A percentile compares a stretch with the other conserved stretches of the same genome.
phyloP scores from a whole-genome alignment of 305 asterid genomes.

The Fraxinus paxiana region DNA sequence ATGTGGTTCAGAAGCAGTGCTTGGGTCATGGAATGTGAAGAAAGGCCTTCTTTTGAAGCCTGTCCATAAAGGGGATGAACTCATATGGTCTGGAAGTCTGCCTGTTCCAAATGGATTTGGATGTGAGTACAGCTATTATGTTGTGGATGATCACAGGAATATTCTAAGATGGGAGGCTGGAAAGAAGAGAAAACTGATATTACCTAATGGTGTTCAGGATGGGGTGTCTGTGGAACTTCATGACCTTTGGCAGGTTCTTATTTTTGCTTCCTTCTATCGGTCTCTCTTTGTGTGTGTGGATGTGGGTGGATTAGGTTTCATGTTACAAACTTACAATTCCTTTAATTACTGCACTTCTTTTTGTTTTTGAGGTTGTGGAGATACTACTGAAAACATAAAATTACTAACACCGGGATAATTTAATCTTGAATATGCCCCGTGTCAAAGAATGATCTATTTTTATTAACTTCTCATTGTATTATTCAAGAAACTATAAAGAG shows the following conservation, averaged over 20 bases:
- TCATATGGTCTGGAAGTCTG: slow-evolving; percentile 73
- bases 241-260: slow-evolving; percentile 93
- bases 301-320: neutral
- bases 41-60: slow-evolving; percentile 80
- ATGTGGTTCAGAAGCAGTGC: slow-evolving; percentile 78
- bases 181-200: slow-evolving; percentile 55
- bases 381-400: neutral
- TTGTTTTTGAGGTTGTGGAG: neutral
- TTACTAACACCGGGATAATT: neutral
- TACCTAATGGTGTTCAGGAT: slow-evolving; percentile 61
- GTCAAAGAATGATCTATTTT: neutral
- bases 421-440: neutral
- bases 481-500: neutral
- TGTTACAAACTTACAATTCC: neutral
- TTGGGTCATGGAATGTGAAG: slow-evolving; percentile 89
- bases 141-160: slow-evolving; percentile 74
- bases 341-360: neutral
- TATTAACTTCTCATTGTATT: neutral
- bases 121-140: slow-evolving; percentile 77
- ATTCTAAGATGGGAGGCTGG: slow-evolving; percentile 79
- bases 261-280: slow-evolving; percentile 2
- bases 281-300: neutral
- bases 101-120: slow-evolving; percentile 53
- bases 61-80: slow-evolving; percentile 73
- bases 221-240: slow-evolving; percentile 73